A percentile compares a stretch with the other conserved stretches of the same genome.
phyloP scores from a whole-genome alignment of 2,329 filamentous ascomycete species.

The Pseudogymnoascus sp. region DNA sequence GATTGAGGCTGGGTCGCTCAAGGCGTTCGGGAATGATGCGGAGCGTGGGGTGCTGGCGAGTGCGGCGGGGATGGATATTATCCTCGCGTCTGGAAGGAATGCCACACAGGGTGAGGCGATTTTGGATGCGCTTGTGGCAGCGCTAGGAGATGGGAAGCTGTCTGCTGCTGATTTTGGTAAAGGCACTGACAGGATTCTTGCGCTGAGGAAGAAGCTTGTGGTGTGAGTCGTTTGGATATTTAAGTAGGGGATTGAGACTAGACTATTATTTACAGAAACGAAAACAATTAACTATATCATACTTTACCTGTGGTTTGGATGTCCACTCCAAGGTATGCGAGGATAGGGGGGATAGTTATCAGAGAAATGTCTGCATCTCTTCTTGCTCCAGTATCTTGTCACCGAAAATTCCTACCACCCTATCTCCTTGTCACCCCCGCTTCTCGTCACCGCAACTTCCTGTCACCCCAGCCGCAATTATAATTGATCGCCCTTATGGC shows the following conservation, averaged over 20 bases:
- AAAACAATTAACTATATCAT: background rate
- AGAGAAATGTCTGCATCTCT: background rate
- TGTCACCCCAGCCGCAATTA: too few relatives aligned
- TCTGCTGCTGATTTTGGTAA: background rate
- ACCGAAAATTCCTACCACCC: background rate
- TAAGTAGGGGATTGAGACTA: background rate
- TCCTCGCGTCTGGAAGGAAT: constrained; percentile 26
- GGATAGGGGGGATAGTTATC: too few relatives aligned
- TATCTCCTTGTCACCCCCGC: background rate
- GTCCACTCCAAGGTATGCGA: background rate
- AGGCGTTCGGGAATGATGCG: constrained; percentile 22
- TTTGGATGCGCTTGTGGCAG: background rate
- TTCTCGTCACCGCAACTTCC: background rate
- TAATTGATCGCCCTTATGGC: too few relatives aligned
- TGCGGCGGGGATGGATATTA: constrained; percentile 27
- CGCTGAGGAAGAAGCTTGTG: constrained; percentile 2
- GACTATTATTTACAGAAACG: background rate
- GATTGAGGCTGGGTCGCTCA: constrained; percentile 25
- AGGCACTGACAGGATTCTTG: background rate
- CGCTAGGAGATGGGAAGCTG: background rate
- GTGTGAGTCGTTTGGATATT: background rate
- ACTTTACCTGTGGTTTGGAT: background rate
- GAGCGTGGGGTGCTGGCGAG: constrained; percentile 23
- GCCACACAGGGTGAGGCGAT: constrained; percentile 23
- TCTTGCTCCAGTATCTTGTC: background rate